Base-by-base conservation (phyloP, 2,329 filamentous ascomycete species). In the Bipolaris gigantea region DNA sequence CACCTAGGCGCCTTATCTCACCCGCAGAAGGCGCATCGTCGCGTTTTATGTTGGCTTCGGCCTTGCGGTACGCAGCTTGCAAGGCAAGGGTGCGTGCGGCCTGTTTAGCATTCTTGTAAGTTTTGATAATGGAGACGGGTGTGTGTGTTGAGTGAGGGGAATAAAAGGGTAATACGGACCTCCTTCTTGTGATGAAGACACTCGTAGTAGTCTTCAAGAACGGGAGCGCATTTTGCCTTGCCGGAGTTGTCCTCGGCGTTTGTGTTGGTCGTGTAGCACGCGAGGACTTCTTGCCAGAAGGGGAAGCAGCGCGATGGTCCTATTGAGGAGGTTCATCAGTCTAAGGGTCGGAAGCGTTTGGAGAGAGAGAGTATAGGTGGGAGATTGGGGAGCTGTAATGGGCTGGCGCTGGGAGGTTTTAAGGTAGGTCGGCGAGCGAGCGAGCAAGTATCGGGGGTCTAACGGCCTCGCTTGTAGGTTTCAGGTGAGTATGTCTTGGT, bases 111-210 rank as follows among this genome's bases (percentile, higher is more conserved):
- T 0, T 2, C n/a, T 5, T 19, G 38, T 53, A 15, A 34, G 15
- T 30, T 5, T 16, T 16, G 21, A n/a, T n/a, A 23, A n/a, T 32
- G 33, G 33, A 16, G 30, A 6, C 40, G n/a, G 23, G 33, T 23
- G 15, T 4, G 16, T 9, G 15, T 18, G 11, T 21, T 30, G 13
- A 18, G 34, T 30, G 25, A 30, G 13, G 25, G 23, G 7, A 11
- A 9, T 21, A 8, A 30, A 21, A 18, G 38, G 19, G 57, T 10
- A 40, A 6, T 4, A 76, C 85, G 54, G 71, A 97, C 94, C 90
- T 99, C 94, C 81, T 99, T 99, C 83, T 89, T 92, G 83, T 99
- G 94, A 77, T 99, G 94, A 73, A 99, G 80, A 78, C 95, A 99
- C 81, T 99, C 94, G 76, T 97, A 96, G 81, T 99, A 99, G 75